phyloP scores from a whole-genome alignment of 768 basidiomycete species.

The Suillus variegatus region DNA sequence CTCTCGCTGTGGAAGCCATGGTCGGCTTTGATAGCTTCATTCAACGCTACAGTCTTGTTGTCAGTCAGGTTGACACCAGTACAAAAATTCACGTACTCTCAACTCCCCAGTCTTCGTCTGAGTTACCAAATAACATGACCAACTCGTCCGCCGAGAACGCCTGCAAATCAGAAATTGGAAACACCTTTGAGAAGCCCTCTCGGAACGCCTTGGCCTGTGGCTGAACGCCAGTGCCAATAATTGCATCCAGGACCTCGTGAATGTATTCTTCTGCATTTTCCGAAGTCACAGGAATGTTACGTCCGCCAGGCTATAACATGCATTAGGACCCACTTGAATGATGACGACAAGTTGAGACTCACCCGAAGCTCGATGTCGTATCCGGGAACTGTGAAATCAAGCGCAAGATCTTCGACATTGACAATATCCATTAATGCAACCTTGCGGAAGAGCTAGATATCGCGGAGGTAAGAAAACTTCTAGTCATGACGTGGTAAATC shows the following conservation, averaged over 20 bases:
- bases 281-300: constrained; percentile 77
- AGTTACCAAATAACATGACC: constrained; percentile 94
- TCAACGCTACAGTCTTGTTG: constrained; percentile 58
- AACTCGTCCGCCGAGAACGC: constrained; percentile 94
- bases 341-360: constrained; percentile 24
- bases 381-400: constrained; percentile 97
- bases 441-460: constrained; percentile 52
- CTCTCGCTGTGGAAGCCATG: constrained; percentile 98
- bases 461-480: background rate
- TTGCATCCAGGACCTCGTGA: constrained; percentile 81
- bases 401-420: constrained; percentile 81
- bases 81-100: constrained; percentile 65
- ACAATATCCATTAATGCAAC: constrained; percentile 60
- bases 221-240: constrained; percentile 77
- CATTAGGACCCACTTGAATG: background rate
- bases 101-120: constrained; percentile 94
- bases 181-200: constrained; percentile 94
- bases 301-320: constrained; percentile 66
- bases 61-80: constrained; percentile 7
- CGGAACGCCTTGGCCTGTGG: constrained; percentile 89
- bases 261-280: constrained; percentile 92
- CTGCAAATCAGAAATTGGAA: constrained; percentile 87
- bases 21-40: constrained; percentile 92
- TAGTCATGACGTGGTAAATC: background rate
- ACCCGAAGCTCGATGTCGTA: constrained; percentile 92